A percentile compares a stretch with the other conserved stretches of the same genome.
Conservation (phyloP, 257 asterid species). For the Solanum sejunctum region DNA sequence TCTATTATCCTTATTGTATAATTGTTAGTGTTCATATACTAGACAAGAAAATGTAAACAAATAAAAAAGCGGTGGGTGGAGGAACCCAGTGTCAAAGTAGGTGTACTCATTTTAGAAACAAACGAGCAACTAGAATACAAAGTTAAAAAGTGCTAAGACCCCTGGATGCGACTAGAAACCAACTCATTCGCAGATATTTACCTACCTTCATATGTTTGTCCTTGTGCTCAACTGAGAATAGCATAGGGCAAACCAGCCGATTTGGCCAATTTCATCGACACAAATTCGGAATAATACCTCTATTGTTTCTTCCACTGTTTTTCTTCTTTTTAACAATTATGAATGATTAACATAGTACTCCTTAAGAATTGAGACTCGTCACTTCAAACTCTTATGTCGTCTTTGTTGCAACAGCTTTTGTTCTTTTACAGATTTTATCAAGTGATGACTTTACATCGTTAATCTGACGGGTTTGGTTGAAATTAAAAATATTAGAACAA, state of each 20-base stretch:
- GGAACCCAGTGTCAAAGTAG: background rate
- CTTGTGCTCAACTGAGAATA: background rate
- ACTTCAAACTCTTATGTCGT: too few species aligned
- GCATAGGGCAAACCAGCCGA: background rate
- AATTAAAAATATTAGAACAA: too few species aligned
- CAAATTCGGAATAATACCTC: background rate
- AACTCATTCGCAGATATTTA: background rate
- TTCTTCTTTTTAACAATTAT: background rate
- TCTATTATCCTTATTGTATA: background rate
- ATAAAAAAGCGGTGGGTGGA: background rate
- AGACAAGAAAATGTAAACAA: background rate
- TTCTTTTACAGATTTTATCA: too few species aligned
- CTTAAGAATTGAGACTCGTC: too few species aligned
- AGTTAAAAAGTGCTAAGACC: background rate
- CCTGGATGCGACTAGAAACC: background rate
- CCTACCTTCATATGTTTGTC: background rate
- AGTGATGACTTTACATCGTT: too few species aligned
- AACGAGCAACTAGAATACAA: background rate
- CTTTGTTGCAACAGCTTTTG: too few species aligned
- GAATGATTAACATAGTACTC: too few species aligned
- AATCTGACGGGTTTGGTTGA: too few species aligned
- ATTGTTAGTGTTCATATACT: background rate
- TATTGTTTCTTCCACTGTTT: background rate
- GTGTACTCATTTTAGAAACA: background rate
- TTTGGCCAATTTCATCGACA: background rate